Conservation (phyloP, 2,329 filamentous ascomycete species). For the Ascochyta rabiei region DNA sequence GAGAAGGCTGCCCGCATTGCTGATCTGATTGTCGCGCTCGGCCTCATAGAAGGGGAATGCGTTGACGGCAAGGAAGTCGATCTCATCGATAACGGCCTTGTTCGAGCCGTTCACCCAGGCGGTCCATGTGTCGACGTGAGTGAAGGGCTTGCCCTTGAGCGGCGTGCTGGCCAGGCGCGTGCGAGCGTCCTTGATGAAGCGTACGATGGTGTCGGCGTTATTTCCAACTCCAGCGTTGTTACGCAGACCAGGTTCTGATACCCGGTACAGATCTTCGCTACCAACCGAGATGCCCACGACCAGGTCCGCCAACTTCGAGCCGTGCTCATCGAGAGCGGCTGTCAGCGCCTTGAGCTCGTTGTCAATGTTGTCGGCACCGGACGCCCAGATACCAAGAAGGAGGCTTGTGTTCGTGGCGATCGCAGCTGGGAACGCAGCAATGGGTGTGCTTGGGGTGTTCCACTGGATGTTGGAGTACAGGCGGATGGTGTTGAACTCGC, state of each 20-base stretch:
- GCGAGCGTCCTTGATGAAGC: constrained; percentile 57
- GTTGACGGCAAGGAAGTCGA: constrained; percentile 48
- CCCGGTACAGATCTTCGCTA: constrained; percentile 67
- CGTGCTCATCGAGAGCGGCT: constrained; percentile 41
- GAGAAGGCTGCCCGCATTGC: constrained; percentile 50
- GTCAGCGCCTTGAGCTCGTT: constrained; percentile 44
- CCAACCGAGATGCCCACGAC: constrained; percentile 47
- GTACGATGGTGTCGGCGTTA: constrained; percentile 64
- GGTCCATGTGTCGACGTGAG: constrained; percentile 49
- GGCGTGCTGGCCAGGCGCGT: constrained; percentile 65
- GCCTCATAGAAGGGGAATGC: constrained; percentile 48
- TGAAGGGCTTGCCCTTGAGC: constrained; percentile 58
- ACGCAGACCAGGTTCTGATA: constrained; percentile 68
- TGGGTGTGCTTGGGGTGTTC: constrained; percentile 67
- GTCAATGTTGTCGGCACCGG: constrained; percentile 56
- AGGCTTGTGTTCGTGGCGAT: constrained; percentile 45
- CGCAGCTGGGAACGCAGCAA: constrained; percentile 54
- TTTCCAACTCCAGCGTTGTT: constrained; percentile 68
- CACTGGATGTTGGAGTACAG: constrained; percentile 76
- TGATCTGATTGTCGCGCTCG: constrained; percentile 42
- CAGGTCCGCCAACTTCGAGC: constrained; percentile 58
- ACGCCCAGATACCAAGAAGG: constrained; percentile 54
- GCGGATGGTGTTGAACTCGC: constrained; percentile 70
- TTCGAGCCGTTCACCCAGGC: constrained; percentile 45
- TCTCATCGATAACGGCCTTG: constrained; percentile 43